These are phyloP conservation scores for Salix brachista DNA, from an alignment of 345 rosid species.

Conservation along the genomic window DNA sequence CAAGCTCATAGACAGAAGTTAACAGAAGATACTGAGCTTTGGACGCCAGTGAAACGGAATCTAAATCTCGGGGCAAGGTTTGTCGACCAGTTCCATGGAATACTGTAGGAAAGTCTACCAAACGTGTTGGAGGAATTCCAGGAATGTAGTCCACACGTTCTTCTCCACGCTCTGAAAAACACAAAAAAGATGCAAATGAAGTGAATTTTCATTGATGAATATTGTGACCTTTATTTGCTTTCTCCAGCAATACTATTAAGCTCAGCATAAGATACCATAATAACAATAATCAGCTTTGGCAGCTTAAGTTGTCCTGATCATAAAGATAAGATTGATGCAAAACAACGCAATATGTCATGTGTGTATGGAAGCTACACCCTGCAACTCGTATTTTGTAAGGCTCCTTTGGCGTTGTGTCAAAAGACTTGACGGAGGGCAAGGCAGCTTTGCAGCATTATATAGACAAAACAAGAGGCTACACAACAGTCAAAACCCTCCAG, in stretches of 20 bases:
- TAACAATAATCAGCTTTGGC: neutral
- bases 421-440: neutral
- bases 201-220: neutral
- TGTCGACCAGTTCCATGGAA: neutral
- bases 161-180: slow-evolving; percentile 10
- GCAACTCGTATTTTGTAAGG: neutral
- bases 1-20: slow-evolving; percentile 29
- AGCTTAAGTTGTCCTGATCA: neutral
- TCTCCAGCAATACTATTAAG: neutral
- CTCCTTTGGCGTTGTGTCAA: neutral
- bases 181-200: neutral
- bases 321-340: neutral
- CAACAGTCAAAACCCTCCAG: no score
- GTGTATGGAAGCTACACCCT: neutral
- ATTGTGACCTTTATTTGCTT: neutral
- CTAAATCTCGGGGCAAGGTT: neutral
- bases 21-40: slow-evolving; percentile 33
- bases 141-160: slow-evolving; percentile 41
- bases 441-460: no score
- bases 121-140: slow-evolving; percentile 25
- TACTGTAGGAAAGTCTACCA: slow-evolving; percentile 24
- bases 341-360: neutral
- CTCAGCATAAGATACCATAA: neutral
- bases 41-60: slow-evolving; percentile 10
- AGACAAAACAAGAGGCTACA: no score